Evolutionary conservation across 2,329 filamentous ascomycete species (phyloP), one percentile per base, ranked within the genome.

Genomic region (Calcarisporium arbuscula): DNA sequence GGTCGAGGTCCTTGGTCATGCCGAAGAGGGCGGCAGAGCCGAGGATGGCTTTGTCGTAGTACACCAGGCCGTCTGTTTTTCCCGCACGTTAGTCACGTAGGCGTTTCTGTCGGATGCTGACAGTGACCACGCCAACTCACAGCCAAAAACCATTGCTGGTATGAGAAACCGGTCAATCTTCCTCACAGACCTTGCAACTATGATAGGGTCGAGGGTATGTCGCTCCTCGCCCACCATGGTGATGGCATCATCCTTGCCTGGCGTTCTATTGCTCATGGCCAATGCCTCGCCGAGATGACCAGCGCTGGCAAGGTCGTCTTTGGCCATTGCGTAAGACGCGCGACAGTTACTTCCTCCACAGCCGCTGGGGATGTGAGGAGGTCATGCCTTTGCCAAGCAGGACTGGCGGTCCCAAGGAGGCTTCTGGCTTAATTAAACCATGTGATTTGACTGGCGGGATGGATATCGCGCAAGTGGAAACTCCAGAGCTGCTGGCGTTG

Each of bases 1-100:
- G 70, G 2, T 62, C 43, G 4, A 88, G 68, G 50, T 87, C 82
- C 4, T 63, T 61, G 1, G 81, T 85, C 82, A 88, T 85, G 43
- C 83, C 83, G 51, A 88, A 86, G 10, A 88, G 70, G 2, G 72
- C 77, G 1, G 83, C 82, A 17, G 75, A 77, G 14, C 83, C 83
- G 4, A 88, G 65, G 41, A 88, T 87, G 7, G 83, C 82, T 65
- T 81, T 64, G 52, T 64, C 62, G 39, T 65, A 66, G 48, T 65
- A 65, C 4, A 65, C 60, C 17, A 65, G 51, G 28, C 60, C 61
- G 35, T 64, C 58, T 62, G 25, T 17, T 39, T 17, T 30, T 16
- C 11, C n/a, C 42, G 12, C n/a, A 20, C 19, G 27, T 31, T 33
- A 15, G 18, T 12, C n/a, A n/a, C n/a, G n/a, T n/a, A n/a, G n/a